Evolutionary conservation across 2,329 filamentous ascomycete species (phyloP), one percentile per base, ranked within the genome.

Genomic region (Sarocladium brachiariae): DNA sequence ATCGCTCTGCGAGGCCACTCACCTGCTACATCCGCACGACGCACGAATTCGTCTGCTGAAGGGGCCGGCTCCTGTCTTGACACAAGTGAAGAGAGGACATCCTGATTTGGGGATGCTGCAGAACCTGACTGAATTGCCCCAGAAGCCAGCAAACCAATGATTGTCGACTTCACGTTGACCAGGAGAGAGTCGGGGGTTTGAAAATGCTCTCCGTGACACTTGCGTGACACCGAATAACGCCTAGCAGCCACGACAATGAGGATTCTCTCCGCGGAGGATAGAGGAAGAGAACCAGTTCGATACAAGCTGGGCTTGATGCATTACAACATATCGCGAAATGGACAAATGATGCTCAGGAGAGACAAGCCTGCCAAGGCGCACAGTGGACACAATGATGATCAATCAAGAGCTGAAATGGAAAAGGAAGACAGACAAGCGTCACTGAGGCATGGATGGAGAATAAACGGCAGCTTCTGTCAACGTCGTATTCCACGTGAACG

Each of bases 1-100:
- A 24, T 9, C 13, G 11, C 18, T 27, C 3, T 18, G 19, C 16
- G 21, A 5, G 7, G 23, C 3, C 19, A 6, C 46, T 49, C 11
- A 49, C 46, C 31, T 49, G 46, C 46, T 4, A 14, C 30, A 18
- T 49, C 46, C 14, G 46, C 46, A 23, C 46, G 46, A 37, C 46
- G 46, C 21, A 49, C 46, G 19, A 49, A 49, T 8, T n/a, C n/a
- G 21, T 35, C 33, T 25, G 21, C 16, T 16, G 30, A 11, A 24
- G 46, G 46, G 13, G 18, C 19, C 14, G 46, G 16, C 23, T 3
- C 19, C 23, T 49, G 46, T 37, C 46, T 49, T 37, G 46, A 35
- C 19, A 24, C 18, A n/a, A 49, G 46, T 21, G 9, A 13, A 9
- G 30, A 16, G 25, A 10, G 13, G 13, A 9, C 8, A 9, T 33